phyloP scores from a whole-genome alignment of 495 filamentous ascomycete species.

The Diplogelasinospora grovesii region DNA sequence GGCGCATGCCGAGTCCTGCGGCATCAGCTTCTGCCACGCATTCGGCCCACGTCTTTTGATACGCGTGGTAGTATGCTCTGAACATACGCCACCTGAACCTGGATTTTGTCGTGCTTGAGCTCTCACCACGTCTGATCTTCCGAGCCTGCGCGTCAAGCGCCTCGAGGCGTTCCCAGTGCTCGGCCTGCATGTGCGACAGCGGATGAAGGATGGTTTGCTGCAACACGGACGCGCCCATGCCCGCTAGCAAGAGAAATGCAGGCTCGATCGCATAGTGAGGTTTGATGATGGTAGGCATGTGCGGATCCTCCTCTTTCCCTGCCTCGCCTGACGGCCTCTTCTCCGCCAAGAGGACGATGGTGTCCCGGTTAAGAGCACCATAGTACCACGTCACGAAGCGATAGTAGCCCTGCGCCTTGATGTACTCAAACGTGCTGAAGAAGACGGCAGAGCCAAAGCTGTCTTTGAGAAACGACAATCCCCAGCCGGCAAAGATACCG shows the following conservation, averaged over 20 bases:
- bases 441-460: constrained; percentile 75
- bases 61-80: constrained; percentile 64
- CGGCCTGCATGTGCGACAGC: constrained; percentile 62
- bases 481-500: constrained; percentile 79
- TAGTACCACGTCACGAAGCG: constrained; percentile 73
- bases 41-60: constrained; percentile 66
- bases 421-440: constrained; percentile 78
- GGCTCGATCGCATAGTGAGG: constrained; percentile 86
- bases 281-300: constrained; percentile 52
- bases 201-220: constrained; percentile 81
- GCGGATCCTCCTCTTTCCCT: constrained; percentile 1
- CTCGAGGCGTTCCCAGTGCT: constrained; percentile 75
- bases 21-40: constrained; percentile 56
- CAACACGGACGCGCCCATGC: constrained; percentile 64
- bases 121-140: constrained; percentile 34
- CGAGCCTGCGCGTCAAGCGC: constrained; percentile 59
- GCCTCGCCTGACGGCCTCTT: constrained; percentile 26
- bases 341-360: constrained; percentile 33
- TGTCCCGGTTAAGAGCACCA: constrained; percentile 45
- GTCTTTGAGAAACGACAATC: constrained; percentile 72
- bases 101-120: constrained; percentile 6
- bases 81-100: constrained; percentile 47
- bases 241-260: constrained; percentile 69
- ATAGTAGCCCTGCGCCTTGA: constrained; percentile 83
- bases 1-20: constrained; percentile 54